Conservation (phyloP, 139 green algal genomes). For the Ulvella scutata region DNA sequence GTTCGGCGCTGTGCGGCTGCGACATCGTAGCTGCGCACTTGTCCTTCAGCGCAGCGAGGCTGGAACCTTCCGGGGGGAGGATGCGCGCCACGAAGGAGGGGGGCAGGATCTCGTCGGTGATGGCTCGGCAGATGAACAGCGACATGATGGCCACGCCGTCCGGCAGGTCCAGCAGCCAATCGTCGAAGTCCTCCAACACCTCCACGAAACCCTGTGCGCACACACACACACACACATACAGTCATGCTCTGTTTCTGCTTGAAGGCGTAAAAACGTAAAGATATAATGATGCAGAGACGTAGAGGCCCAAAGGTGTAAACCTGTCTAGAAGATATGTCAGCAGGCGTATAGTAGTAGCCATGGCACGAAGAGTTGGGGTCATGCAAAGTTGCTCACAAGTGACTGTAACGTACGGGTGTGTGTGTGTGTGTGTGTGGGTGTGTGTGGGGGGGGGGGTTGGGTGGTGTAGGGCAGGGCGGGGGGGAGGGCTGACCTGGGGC, state of each 20-base stretch:
- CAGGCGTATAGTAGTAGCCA: no score
- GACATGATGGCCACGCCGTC: slow-evolving; percentile 40
- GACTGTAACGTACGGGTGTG: no score
- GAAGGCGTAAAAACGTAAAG: slow-evolving; percentile 15
- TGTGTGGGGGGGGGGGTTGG: background rate
- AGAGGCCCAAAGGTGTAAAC: no score
- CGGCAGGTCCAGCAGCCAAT: slow-evolving; percentile 70
- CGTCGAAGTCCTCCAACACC: slow-evolving; percentile 44
- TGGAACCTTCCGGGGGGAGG: slow-evolving; percentile 6
- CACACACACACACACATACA: no score
- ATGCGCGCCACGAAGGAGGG: slow-evolving; percentile 28
- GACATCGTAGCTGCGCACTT: slow-evolving; percentile 31
- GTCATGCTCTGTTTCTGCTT: slow-evolving; percentile 44
- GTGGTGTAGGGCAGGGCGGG: background rate
- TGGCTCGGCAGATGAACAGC: slow-evolving; percentile 58
- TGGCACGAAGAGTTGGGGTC: no score
- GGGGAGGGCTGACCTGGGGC: background rate
- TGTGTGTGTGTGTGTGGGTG: no score
- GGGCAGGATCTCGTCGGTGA: slow-evolving; percentile 74
- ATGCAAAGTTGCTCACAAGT: no score
- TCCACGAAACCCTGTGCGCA: slow-evolving; percentile 34
- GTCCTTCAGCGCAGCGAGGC: slow-evolving; percentile 13
- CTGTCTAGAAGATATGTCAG: no score
- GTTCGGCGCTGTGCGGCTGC: slow-evolving; percentile 49
- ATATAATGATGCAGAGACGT: background rate